Evolutionary conservation across 1,284 basidiomycete species (phyloP), one percentile per base, ranked within the genome.

Genomic region (Ustilago esculenta): DNA sequence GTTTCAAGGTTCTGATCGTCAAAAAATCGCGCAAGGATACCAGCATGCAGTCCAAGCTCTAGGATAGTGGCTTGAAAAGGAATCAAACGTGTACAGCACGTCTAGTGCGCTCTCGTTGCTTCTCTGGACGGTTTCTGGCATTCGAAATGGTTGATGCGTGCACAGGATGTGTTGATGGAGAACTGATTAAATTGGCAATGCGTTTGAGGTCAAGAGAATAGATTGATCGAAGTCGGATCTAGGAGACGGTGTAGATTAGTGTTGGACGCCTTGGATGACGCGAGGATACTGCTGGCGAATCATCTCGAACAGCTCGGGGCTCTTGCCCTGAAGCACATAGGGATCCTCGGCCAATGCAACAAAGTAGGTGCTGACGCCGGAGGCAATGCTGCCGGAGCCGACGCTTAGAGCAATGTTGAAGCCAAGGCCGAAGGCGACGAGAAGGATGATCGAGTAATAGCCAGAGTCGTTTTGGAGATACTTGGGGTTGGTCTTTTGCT

Each of bases 401-500:
- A 81, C 58, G 8, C 81, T 75, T 45, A 83, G 73, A 24, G 72
- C 75, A 58, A 84, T 82, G 35, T 76, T 66, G 72, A 83, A 76
- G 20, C 82, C 82, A 21, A 82, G 60, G 14, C 76, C 68, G 40
- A 82, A 80, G 2, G 76, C 66, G 45, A 72, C 60, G n/a, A 72
- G 46, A n/a, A 81, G 40, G 29, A 78, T 47, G 53, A 75, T 59
- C 20, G 64, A 54, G 48, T 60, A 73, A 65, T 75, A 71, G 25
- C 48, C 64, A 10, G 52, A 49, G 37, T 72, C 61, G 47, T 61
- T 46, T 50, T 74, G 69, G 3, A 81, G 55, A 43, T 81, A 79
- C 40, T 49, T 43, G 20, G 79, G 80, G 36, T 72, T 65, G 32
- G 66, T 70, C 33, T 73, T 63, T 23, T 72, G 86, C 44, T 93